These are phyloP conservation scores for Lasiosphaeris hirsuta DNA, from an alignment of 495 filamentous ascomycete species.

Conservation along the genomic window DNA sequence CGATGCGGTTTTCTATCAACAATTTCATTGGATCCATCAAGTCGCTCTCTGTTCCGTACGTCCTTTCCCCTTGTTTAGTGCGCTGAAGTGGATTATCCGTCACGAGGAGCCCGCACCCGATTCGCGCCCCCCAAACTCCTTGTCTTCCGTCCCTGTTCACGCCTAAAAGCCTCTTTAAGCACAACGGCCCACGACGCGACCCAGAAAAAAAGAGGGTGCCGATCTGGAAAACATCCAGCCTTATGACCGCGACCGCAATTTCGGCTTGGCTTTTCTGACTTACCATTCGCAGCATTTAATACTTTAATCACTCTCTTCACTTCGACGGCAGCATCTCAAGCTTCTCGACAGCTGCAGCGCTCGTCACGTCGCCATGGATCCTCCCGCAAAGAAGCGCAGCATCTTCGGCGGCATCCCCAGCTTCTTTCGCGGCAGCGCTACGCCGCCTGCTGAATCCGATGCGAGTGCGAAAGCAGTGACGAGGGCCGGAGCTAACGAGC, in stretches of 20 bases:
- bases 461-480: constrained; percentile 1
- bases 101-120: constrained; percentile 4
- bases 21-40: constrained; percentile 15
- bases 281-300: not conserved
- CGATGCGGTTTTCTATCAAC: constrained; percentile 20
- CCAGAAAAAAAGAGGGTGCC: constrained; percentile 1
- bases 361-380: constrained; percentile 26
- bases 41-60: not conserved
- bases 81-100: not conserved
- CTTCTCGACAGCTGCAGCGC: not conserved
- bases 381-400: constrained; percentile 28
- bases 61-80: constrained; percentile 6
- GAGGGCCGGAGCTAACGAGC: constrained; percentile 8
- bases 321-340: not conserved
- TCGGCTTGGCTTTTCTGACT: not conserved
- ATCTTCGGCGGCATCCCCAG: constrained; percentile 29
- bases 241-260: constrained; percentile 2
- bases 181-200: constrained; percentile 9
- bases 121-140: constrained; percentile 5
- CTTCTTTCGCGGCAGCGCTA: constrained; percentile 25
- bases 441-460: constrained; percentile 18
- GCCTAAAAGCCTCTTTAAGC: constrained; percentile 4
- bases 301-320: not conserved
- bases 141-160: constrained; percentile 1
- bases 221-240: not conserved